Evolutionary conservation across 441 rosid species (phyloP).

Genomic region (Erysimum cheiri): DNA sequence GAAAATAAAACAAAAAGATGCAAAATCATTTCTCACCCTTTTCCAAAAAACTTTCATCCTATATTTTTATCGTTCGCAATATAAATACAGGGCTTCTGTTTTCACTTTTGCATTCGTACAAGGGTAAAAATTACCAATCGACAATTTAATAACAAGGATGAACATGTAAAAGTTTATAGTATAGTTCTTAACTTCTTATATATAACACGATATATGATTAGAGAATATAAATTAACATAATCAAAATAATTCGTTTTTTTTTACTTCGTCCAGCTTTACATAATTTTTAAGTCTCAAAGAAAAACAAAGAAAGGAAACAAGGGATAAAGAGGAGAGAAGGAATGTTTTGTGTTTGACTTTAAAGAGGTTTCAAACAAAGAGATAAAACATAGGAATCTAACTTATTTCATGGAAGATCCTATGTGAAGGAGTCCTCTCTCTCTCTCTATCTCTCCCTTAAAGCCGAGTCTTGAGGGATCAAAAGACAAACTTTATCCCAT

Average conservation of each 20-base stretch:
- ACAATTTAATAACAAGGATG: not conserved
- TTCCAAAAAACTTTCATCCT: too few species aligned
- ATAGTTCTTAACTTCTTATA: not conserved
- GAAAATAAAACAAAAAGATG: too few species aligned
- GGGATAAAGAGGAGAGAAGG: constrained; percentile 7
- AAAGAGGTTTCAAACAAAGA: constrained; percentile 28
- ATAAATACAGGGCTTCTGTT: too few species aligned
- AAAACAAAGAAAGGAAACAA: constrained; percentile 15
- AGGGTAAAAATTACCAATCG: too few species aligned
- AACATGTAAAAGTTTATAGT: too few species aligned
- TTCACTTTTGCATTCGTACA: too few species aligned
- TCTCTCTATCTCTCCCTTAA: constrained; percentile 5
- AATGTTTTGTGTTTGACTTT: not conserved
- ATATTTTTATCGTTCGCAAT: too few species aligned
- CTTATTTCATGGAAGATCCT: constrained; percentile 37
- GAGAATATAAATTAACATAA: not conserved
- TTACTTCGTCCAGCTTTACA: constrained; percentile 1
- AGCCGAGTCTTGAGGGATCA: constrained; percentile 6
- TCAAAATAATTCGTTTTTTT: not conserved
- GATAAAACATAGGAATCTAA: constrained; percentile 35
- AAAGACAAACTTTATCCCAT: constrained; percentile 49
- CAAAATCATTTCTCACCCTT: not conserved
- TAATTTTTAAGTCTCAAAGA: too few species aligned
- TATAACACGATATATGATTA: too few species aligned
- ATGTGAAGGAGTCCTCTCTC: constrained; percentile 31